phyloP scores from a whole-genome alignment of 371 early-diverging fungal species.

The Lichtheimia ornata region DNA sequence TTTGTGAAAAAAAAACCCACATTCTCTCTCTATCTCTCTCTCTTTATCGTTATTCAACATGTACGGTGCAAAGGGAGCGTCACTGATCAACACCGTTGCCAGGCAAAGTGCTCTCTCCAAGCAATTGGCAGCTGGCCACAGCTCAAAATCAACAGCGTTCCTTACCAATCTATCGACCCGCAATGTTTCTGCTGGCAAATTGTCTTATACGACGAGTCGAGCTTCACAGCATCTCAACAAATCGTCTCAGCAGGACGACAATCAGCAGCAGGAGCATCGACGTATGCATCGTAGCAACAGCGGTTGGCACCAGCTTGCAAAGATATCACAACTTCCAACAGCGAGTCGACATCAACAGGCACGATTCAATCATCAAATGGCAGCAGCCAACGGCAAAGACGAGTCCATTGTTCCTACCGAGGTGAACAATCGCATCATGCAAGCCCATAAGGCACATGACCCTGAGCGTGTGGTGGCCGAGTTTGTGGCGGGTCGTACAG shows the following conservation, averaged over 20 bases:
- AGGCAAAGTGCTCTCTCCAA: conserved; percentile 48
- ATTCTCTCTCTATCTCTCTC: not conserved
- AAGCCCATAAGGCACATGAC: conserved; percentile 27
- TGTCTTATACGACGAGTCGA: conserved; percentile 45
- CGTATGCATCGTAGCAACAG: conserved; percentile 12
- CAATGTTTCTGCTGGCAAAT: conserved; percentile 43
- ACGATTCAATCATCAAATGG: conserved; percentile 16
- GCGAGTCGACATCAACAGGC: conserved; percentile 1
- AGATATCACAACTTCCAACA: conserved; percentile 9
- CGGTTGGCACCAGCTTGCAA: conserved; percentile 10
- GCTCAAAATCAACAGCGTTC: conserved; percentile 40
- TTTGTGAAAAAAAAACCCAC: too few relatives aligned
- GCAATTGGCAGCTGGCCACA: conserved; percentile 32
- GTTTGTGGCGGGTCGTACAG: conserved; percentile 29
- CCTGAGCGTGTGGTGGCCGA: conserved; percentile 28
- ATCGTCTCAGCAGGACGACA: conserved; percentile 14
- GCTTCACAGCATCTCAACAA: conserved; percentile 30
- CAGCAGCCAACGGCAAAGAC: not conserved
- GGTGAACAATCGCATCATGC: conserved; percentile 31
- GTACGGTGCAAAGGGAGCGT: conserved; percentile 53
- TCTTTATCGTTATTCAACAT: conserved; percentile 15
- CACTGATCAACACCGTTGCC: conserved; percentile 40
- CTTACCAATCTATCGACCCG: conserved; percentile 39
- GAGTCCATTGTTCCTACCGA: conserved; percentile 11
- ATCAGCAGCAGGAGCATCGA: conserved; percentile 13